phyloP scores from a whole-genome alignment of 192 early-diverging fungal genomes.

The Podila epigama region DNA sequence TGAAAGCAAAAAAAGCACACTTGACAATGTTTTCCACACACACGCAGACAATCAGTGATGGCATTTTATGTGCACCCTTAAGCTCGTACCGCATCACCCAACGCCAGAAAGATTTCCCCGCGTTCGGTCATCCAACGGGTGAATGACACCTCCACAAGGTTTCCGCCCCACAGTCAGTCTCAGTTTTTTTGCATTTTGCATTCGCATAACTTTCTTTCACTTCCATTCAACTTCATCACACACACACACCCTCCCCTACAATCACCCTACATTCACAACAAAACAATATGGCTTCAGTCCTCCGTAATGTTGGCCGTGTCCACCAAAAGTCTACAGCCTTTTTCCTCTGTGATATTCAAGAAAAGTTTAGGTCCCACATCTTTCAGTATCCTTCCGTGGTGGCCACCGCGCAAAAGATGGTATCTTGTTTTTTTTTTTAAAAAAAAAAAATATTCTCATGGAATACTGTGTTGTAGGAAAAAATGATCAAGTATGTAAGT shows the following conservation, averaged over 20 bases:
- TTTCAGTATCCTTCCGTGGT: slow-evolving; percentile 84
- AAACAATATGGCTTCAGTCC: slow-evolving; percentile 22
- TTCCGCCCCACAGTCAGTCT: slow-evolving; percentile 1
- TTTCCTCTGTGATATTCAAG: slow-evolving; percentile 95
- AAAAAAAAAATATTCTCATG: no score
- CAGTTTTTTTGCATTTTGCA: no score
- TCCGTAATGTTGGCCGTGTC: slow-evolving; percentile 62
- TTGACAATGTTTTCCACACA: no score
- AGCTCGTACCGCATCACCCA: no score
- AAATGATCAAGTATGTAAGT: no score
- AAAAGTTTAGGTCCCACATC: slow-evolving; percentile 77
- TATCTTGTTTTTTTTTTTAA: no score
- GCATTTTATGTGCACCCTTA: no score
- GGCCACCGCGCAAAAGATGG: slow-evolving; percentile 89
- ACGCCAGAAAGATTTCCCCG: background rate
- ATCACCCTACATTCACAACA: background rate
- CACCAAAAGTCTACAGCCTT: slow-evolving; percentile 74
- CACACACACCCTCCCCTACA: background rate
- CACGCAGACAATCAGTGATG: no score
- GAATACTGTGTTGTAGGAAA: no score
- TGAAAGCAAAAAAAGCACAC: no score
- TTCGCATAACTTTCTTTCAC: background rate
- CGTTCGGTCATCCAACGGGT: no score
- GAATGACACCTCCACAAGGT: background rate
- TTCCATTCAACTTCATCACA: background rate